Percentiles rank a stretch among this genome's conserved stretches.
These are phyloP conservation scores for Aegilops longissima DNA, from an alignment of 176 grass and related monocot genomes.

Conservation along the genomic window DNA sequence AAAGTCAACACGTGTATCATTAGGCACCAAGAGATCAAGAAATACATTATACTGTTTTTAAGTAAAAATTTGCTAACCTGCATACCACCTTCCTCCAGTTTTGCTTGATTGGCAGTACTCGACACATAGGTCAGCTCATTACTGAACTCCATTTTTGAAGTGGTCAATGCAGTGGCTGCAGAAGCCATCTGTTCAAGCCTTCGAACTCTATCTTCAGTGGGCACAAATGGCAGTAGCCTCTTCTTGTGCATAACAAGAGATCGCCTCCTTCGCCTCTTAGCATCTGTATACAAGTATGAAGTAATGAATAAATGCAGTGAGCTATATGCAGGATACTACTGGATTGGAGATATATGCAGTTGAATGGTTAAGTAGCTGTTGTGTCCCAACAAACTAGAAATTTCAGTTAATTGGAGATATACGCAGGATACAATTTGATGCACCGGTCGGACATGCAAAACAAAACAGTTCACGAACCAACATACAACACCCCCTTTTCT, in stretches of 20 bases:
- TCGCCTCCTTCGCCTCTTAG: conserved; percentile 34
- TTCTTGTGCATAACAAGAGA: conserved; percentile 75
- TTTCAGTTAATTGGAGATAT: background rate
- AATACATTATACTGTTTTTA: background rate
- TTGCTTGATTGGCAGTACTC: conserved; percentile 60
- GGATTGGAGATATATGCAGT: too few relatives aligned
- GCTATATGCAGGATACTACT: too few relatives aligned
- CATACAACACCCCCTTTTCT: too few relatives aligned
- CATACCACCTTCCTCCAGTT: conserved; percentile 78
- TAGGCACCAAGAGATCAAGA: background rate
- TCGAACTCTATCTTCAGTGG: conserved; percentile 50
- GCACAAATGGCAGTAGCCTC: conserved; percentile 73
- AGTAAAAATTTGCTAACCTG: conserved; percentile 50
- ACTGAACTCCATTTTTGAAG: conserved; percentile 66
- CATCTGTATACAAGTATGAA: conserved; percentile 36
- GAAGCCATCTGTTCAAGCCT: conserved; percentile 81
- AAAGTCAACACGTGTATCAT: conserved; percentile 18
- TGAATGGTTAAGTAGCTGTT: too few relatives aligned
- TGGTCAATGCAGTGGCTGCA: conserved; percentile 72
- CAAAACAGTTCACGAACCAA: too few relatives aligned
- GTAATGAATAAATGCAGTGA: background rate
- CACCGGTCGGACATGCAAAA: too few relatives aligned
- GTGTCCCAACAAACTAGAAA: background rate
- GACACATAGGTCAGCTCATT: conserved; percentile 73
- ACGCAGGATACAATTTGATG: too few relatives aligned